A percentile compares a stretch with the other conserved stretches of the same genome.
These are phyloP conservation scores for Calonectria pseudoturangicola DNA, from an alignment of 2,329 filamentous ascomycete genomes.

Conservation along the genomic window DNA sequence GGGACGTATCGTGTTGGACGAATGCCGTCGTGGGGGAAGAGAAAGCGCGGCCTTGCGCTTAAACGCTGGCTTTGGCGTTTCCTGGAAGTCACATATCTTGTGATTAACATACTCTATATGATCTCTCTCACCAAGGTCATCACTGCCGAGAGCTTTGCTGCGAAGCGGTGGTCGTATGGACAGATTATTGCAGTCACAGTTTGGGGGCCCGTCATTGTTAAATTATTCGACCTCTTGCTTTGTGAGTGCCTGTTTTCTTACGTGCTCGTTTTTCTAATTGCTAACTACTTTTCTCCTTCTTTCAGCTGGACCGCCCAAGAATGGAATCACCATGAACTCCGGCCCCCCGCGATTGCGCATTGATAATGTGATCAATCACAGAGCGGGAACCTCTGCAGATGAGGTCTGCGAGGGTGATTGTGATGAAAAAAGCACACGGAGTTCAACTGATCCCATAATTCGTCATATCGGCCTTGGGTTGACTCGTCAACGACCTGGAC, in stretches of 20 bases:
- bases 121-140: constrained; percentile 61
- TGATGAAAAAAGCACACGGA: constrained; percentile 43
- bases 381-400: constrained; percentile 52
- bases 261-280: background rate
- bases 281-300: constrained; percentile 45
- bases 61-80: constrained; percentile 60
- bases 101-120: constrained; percentile 63
- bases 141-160: constrained; percentile 59
- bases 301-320: constrained; percentile 61
- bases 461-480: constrained; percentile 36
- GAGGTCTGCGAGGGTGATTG: constrained; percentile 47
- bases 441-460: constrained; percentile 40
- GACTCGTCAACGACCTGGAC: background rate
- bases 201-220: constrained; percentile 64
- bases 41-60: constrained; percentile 54
- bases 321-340: constrained; percentile 59
- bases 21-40: constrained; percentile 56
- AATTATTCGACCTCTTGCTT: constrained; percentile 61
- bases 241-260: constrained; percentile 53
- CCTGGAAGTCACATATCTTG: constrained; percentile 60
- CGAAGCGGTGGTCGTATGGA: constrained; percentile 61
- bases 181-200: constrained; percentile 64
- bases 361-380: constrained; percentile 62
- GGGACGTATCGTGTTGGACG: constrained; percentile 58
- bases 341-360: constrained; percentile 62